Evolutionary conservation across 2,329 filamentous ascomycete species (phyloP).

Genomic region (Sporothrix pseudoabietina): DNA sequence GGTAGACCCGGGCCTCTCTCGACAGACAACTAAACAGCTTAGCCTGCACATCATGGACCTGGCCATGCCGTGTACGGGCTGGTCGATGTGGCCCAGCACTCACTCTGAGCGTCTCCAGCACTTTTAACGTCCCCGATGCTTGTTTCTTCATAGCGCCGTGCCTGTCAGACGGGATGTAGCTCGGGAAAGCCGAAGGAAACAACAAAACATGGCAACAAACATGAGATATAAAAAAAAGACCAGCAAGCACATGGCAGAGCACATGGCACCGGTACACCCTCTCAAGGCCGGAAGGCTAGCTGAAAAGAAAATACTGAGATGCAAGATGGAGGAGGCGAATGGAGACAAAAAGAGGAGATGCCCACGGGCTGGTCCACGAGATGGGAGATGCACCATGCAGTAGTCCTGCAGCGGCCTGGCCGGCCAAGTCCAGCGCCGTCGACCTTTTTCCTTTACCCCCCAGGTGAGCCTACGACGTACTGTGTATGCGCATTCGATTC

Average conservation of each 20-base stretch:
- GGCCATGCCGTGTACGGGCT: background rate
- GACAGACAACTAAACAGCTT: background rate
- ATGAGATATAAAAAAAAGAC: background rate
- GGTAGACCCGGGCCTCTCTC: background rate
- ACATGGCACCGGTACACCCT: background rate
- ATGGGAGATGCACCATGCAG: conserved; percentile 1
- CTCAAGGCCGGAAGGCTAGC: background rate
- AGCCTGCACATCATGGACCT: background rate
- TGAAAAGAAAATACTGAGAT: background rate
- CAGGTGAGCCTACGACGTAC: too few relatives aligned
- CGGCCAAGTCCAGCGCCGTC: background rate
- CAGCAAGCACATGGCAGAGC: conserved; percentile 1
- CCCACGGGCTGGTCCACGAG: background rate
- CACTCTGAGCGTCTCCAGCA: background rate
- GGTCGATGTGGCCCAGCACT: background rate
- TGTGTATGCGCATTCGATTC: background rate
- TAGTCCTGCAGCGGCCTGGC: conserved; percentile 18
- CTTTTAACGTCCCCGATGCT: background rate
- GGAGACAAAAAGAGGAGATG: background rate
- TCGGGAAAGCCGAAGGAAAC: background rate
- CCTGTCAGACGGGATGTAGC: conserved; percentile 10
- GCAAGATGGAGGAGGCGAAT: background rate
- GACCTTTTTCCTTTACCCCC: background rate
- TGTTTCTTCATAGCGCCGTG: background rate
- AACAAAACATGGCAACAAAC: background rate